phyloP scores from a whole-genome alignment of 2,329 filamentous ascomycete species.

The Pestalotiopsis sp. region DNA sequence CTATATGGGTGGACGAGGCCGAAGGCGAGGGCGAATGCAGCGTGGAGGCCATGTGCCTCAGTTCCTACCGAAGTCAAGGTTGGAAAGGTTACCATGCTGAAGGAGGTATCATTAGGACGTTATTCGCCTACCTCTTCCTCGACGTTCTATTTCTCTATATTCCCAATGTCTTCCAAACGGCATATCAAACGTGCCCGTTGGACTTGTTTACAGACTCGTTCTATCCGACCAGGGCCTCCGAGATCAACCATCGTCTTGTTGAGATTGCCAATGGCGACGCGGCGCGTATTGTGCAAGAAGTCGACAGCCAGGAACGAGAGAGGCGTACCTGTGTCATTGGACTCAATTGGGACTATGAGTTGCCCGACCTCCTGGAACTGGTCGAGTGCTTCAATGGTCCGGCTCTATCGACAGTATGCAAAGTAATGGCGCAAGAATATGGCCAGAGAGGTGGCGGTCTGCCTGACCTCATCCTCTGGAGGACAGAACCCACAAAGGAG shows the following conservation, averaged over 20 bases:
- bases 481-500: conserved; percentile 47
- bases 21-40: conserved; percentile 74
- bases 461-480: conserved; percentile 92
- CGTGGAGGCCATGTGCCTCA: conserved; percentile 94
- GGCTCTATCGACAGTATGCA: conserved; percentile 82
- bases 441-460: conserved; percentile 82
- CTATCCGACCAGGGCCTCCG: conserved; percentile 80
- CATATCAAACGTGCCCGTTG: conserved; percentile 90
- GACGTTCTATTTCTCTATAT: conserved; percentile 92
- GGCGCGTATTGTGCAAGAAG: conserved; percentile 63
- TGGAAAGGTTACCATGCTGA: conserved; percentile 97
- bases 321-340: conserved; percentile 85
- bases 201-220: conserved; percentile 94
- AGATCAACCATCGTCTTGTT: conserved; percentile 86
- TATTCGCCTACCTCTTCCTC: conserved; percentile 90
- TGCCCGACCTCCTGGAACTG: conserved; percentile 80
- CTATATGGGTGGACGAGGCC: conserved; percentile 82
- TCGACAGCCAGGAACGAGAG: conserved; percentile 71
- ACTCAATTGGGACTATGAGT: conserved; percentile 84
- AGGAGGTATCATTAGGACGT: conserved; percentile 86
- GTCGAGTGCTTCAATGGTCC: conserved; percentile 77
- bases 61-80: conserved; percentile 77
- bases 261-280: conserved; percentile 86
- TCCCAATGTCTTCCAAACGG: conserved; percentile 95
- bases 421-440: conserved; percentile 96